Base-by-base conservation (phyloP, 805 yeast species). In the Candida fluviatilis region DNA sequence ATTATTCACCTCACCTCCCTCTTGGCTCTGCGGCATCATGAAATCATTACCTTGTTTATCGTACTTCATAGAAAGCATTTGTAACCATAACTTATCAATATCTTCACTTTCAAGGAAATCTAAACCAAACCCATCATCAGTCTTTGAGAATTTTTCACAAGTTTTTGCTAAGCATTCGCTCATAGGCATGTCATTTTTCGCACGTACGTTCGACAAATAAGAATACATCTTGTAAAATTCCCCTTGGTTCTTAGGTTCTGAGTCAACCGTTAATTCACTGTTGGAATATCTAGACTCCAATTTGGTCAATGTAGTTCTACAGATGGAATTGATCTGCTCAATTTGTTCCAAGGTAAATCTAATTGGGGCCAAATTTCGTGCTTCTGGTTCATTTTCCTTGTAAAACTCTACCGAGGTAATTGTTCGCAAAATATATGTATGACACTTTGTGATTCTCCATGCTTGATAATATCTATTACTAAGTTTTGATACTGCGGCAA, bases 391-490 rank as follows among this genome's bases (percentile, higher is more conserved):
- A 10, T 35, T 27, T 7, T 45, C 50, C 19, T 51, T 55, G 40
- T 63, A 64, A 38, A 62, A 66, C 14, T 54, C 55, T 18, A 53
- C 43, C 3, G 52, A 49, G 3, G 63, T 59, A 26, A 62, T 54
- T 1, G 54, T 51, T 31, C 55, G 53, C 37, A 66, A 49, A 28
- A 62, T 46, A 35, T 47, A 54, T 0, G 62, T 55, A 35, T 62
- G 68, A 10, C 64, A 59, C 37, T 62, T 64, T 10, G 66, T 57
- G 8, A 64, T 56, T 47, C 65, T 54, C 70, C 70, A 64, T 2
- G 70, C 69, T 40, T 64, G 57, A 42, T 61, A 64, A 48, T 64
- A 64, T 27, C 69, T 41, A 40, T 57, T 54, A 35, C 66, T 60
- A 34, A 66, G 52, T 32, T 62, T 64, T 6, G 64, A 59, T 13